Base-by-base conservation (phyloP, 306 rosid species). In the Urtica urens region DNA sequence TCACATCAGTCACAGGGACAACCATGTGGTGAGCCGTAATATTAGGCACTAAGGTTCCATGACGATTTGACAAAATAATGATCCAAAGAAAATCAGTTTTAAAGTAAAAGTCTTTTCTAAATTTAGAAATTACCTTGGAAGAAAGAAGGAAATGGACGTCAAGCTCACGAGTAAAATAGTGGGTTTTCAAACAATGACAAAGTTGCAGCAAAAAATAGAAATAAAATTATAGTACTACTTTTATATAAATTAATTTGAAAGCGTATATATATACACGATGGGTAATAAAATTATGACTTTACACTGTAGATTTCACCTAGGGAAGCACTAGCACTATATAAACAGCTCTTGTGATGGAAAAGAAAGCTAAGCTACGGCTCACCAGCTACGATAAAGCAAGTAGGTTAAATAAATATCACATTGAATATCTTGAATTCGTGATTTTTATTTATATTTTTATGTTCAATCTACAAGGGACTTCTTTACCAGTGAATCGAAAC, bases 261-360 rank as follows among this genome's bases (percentile, higher is more conserved):
- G n/a, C n/a, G n/a, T n/a, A n/a, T n/a, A n/a, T n/a, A n/a, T n/a
- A n/a, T n/a, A n/a, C n/a, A n/a, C 23, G 45, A 55, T 40, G 39
- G 29, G 21, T 23, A 27, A 26, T 21, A 26, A 39, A 56, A 35
- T 35, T 8, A 3, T 35, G 38, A 41, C 74, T 69, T 63, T 72
- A 53, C 25, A 58, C 73, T 71, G 76, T 71, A 60, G 74, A 64
- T 60, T 81, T 65, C 69, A 65, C 68, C 68, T 59, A 46, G 35
- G 38, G 15, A 51, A 60, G 40, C 11, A 35, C n/a, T 35, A n/a
- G n/a, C n/a, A n/a, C n/a, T n/a, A n/a, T n/a, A 63, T 55, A 19
- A 43, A 26, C 20, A 45, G 43, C 42, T 37, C 13, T 46, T 4
- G 45, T 21, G 46, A 49, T 19, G 11, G 30, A 68, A 34, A 42